Evolutionary conservation across 306 rosid species (phyloP), one percentile per base, ranked within the genome.

Genomic region (Rosa chinensis): DNA sequence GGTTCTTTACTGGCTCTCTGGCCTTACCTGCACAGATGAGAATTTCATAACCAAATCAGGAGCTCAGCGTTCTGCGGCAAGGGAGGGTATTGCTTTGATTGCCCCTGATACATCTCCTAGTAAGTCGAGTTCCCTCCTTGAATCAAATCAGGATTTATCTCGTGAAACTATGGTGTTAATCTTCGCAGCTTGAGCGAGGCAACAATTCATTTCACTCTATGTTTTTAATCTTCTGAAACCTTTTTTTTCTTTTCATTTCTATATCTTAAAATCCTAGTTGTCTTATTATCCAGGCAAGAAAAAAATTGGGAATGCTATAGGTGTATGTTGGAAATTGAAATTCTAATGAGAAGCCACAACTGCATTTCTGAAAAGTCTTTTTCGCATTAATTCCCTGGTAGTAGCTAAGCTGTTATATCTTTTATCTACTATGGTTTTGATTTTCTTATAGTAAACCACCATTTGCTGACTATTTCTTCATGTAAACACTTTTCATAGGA

Each of bases 41-140:
- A 92, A 92, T 81, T 92, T 95, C 81, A 91, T 92, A 9, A 47
- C 25, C 16, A 92, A 92, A 64, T 82, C 99, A 3, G 98, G 98
- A 42, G 99, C 94, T 83, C 99, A 95, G 76, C 94, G 91, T 39
- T 84, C 81, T 37, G 99, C 99, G 13, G 84, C 99, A 8, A 82
- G 75, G 5, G 86, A 92, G 75, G 94, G 92, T 48, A 67, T 95
- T 82, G 98, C 97, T 66, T 70, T 95, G 78, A 77, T 95, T 85
- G 86, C 78, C n/a, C 97, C 86, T 35, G 99, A 95, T 77, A 95
- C 99, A 25, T 95, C 99, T 69, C 99, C 99, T 52, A 90, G 99
- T 95, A 88, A 81, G 88, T 67, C 71, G 28, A 71, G 20, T 42
- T 39, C 39, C 10, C 50, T 44, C 73, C 0, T 50, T 16, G 45